A percentile compares a stretch with the other conserved stretches of the same genome.
These are phyloP conservation scores for Rhodotorula paludigena DNA, from an alignment of 768 basidiomycete species.

Conservation along the genomic window DNA sequence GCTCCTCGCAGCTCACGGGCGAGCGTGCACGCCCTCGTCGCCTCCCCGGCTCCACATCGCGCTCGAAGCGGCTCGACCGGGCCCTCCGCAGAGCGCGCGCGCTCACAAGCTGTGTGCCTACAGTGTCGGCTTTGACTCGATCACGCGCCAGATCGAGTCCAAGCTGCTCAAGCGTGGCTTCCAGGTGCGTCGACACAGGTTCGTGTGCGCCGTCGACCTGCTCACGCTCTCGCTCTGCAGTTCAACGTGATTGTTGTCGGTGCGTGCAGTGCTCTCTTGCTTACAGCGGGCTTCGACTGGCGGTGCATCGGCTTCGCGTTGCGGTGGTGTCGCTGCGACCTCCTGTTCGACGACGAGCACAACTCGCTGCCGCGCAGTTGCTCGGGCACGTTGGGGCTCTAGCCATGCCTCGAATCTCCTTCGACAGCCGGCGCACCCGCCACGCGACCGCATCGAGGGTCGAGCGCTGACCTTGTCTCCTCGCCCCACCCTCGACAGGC, in stretches of 20 bases:
- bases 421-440: too few species aligned
- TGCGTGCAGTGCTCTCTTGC: too few species aligned
- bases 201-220: too few species aligned
- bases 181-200: conserved; percentile 46
- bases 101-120: not conserved
- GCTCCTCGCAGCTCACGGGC: not conserved
- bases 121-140: conserved; percentile 89
- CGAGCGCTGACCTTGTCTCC: not conserved
- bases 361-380: too few species aligned
- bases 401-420: too few species aligned
- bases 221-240: conserved; percentile 46
- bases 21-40: not conserved
- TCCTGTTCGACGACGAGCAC: not conserved
- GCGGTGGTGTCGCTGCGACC: too few species aligned
- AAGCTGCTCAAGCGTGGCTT: conserved; percentile 98
- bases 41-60: not conserved
- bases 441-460: not conserved
- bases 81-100: not conserved
- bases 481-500: conserved; percentile 53
- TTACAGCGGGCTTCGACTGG: conserved; percentile 4
- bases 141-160: conserved; percentile 93
- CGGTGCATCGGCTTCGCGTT: not conserved
- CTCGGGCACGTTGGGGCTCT: not conserved
- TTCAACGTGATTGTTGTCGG: conserved; percentile 98
- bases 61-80: not conserved